Evolutionary conservation across 2,329 filamentous ascomycete species (phyloP).

Genomic region (Aureobasidium musti): DNA sequence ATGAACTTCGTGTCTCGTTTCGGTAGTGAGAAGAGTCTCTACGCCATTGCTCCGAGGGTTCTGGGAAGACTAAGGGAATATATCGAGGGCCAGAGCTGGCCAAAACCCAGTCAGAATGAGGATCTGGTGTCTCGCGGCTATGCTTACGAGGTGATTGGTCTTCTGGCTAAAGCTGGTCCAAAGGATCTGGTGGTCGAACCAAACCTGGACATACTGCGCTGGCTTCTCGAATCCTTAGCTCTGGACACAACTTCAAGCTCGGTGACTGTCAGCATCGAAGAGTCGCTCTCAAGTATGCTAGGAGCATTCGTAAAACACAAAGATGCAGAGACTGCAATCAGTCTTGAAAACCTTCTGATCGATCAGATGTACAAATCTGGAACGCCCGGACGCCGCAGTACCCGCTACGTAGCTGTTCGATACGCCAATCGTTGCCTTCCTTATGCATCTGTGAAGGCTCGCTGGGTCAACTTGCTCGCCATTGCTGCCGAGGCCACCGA

Average conservation of each 20-base stretch:
- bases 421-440: conserved; percentile 88
- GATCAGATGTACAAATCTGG: conserved; percentile 54
- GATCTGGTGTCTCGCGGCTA: conserved; percentile 70
- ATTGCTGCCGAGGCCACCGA: conserved; percentile 66
- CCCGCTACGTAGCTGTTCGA: conserved; percentile 78
- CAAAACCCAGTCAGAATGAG: conserved; percentile 58
- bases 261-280: conserved; percentile 84
- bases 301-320: conserved; percentile 56
- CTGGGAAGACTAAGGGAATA: conserved; percentile 71
- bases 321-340: conserved; percentile 46
- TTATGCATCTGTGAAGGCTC: conserved; percentile 73
- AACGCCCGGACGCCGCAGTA: conserved; percentile 57
- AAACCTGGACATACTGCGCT: conserved; percentile 62
- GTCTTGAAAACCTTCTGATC: conserved; percentile 62
- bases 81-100: conserved; percentile 82
- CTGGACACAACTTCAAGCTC: conserved; percentile 73
- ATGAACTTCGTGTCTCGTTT: conserved; percentile 83
- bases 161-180: conserved; percentile 68
- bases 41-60: conserved; percentile 66
- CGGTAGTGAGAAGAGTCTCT: conserved; percentile 62
- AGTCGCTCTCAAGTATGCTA: conserved; percentile 78
- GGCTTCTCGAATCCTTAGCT: conserved; percentile 80
- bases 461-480: conserved; percentile 88
- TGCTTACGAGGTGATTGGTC: conserved; percentile 88
- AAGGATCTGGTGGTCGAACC: conserved; percentile 56